phyloP scores from a whole-genome alignment of 306 rosid species.

The Begonia peltatifolia region DNA sequence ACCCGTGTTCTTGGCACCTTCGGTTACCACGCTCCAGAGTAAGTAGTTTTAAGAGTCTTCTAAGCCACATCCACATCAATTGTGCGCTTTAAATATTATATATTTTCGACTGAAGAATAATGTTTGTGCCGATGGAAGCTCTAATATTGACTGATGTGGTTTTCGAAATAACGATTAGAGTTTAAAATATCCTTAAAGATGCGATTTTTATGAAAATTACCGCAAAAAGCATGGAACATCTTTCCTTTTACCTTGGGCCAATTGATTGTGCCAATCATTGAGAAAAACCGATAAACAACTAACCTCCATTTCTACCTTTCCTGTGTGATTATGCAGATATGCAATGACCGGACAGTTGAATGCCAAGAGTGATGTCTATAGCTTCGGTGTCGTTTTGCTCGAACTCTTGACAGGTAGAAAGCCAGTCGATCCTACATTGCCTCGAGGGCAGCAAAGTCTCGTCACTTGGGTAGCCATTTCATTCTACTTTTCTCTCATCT shows the following conservation, averaged over 20 bases:
- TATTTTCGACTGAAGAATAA: too few species aligned
- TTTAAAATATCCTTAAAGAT: too few species aligned
- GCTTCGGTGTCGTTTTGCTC: slow-evolving; percentile 83
- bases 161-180: too few species aligned
- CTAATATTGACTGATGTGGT: too few species aligned
- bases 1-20: slow-evolving; percentile 92
- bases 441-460: slow-evolving; percentile 87
- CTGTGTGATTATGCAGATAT: slow-evolving; percentile 12
- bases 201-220: too few species aligned
- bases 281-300: too few species aligned
- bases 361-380: slow-evolving; percentile 82
- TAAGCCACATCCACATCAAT: too few species aligned
- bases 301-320: background rate
- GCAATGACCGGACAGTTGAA: slow-evolving; percentile 97
- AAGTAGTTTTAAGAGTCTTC: slow-evolving; percentile 21
- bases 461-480: slow-evolving; percentile 71
- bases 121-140: too few species aligned
- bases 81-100: too few species aligned
- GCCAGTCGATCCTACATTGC: slow-evolving; percentile 87
- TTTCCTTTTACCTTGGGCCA: background rate
- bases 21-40: slow-evolving; percentile 97
- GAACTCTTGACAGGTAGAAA: slow-evolving; percentile 89
- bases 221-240: too few species aligned
- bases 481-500: slow-evolving; percentile 7
- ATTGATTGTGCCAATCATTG: too few species aligned